A percentile compares a stretch with the other conserved stretches of the same genome.
These are phyloP conservation scores for Trichoderma lentiforme DNA, from an alignment of 2,329 filamentous ascomycete species.

Conservation along the genomic window DNA sequence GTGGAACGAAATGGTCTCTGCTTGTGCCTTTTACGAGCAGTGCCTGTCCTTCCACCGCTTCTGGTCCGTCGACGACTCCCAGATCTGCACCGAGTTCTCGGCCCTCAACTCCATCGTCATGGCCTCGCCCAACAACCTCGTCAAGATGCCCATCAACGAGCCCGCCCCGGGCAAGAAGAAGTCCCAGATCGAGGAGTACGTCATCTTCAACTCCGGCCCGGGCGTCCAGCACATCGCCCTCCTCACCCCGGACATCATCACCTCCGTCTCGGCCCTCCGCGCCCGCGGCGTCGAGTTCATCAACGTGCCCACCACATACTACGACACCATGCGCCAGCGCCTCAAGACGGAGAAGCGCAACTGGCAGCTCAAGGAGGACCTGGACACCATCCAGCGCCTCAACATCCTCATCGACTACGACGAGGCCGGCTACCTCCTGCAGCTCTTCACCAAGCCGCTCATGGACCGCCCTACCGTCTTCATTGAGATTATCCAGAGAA, in stretches of 20 bases:
- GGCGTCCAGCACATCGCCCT: conserved; percentile 94
- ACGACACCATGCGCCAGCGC: conserved; percentile 69
- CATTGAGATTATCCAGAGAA: conserved; percentile 91
- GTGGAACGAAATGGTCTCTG: conserved; percentile 79
- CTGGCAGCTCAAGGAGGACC: conserved; percentile 72
- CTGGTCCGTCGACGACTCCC: conserved; percentile 92
- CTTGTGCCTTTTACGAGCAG: conserved; percentile 74
- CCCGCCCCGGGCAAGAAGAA: conserved; percentile 86
- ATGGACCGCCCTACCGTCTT: conserved; percentile 96
- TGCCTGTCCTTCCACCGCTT: conserved; percentile 92
- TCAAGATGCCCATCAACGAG: conserved; percentile 99
- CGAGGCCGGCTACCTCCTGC: conserved; percentile 78
- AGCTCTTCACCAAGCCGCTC: conserved; percentile 79
- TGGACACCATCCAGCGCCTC: conserved; percentile 70
- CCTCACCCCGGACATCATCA: conserved; percentile 75
- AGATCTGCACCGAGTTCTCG: conserved; percentile 90
- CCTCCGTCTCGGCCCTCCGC: conserved; percentile 71
- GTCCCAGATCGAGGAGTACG: conserved; percentile 90
- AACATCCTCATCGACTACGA: conserved; percentile 96
- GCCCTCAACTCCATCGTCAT: conserved; percentile 88
- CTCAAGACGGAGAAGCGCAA: conserved; percentile 60
- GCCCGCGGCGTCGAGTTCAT: conserved; percentile 94
- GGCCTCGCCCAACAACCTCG: conserved; percentile 76
- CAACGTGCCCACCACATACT: conserved; percentile 82
- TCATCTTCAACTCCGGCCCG: conserved; percentile 83